Evolutionary conservation across 495 filamentous ascomycete genomes (phyloP).

Genomic region (Penicillium roqueforti): DNA sequence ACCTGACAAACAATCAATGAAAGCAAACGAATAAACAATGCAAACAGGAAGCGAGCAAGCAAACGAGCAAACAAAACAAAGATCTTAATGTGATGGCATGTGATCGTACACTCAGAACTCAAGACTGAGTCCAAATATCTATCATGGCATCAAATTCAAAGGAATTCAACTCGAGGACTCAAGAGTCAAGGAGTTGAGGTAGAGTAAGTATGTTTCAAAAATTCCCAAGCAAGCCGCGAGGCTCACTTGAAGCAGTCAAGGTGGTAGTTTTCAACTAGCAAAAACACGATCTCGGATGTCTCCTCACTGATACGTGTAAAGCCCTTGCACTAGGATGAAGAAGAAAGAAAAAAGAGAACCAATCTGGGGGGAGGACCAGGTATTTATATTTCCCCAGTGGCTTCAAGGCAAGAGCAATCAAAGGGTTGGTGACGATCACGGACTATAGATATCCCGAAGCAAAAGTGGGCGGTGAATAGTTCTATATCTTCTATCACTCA

Average conservation of each 20-base stretch:
- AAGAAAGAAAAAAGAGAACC: conserved; percentile 39
- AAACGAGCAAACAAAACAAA: too few relatives aligned
- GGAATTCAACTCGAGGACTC: conserved; percentile 21
- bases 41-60: too few relatives aligned
- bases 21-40: too few relatives aligned
- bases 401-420: conserved; percentile 30
- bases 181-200: conserved; percentile 25
- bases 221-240: conserved; percentile 44
- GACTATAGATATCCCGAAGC: background rate
- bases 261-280: conserved; percentile 59
- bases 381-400: conserved; percentile 18
- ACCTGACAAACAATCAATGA: too few relatives aligned
- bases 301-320: conserved; percentile 57
- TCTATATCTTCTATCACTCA: too few relatives aligned
- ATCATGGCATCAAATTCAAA: conserved; percentile 11
- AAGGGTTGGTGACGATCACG: background rate
- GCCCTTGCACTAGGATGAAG: conserved; percentile 52
- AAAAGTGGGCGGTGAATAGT: too few relatives aligned
- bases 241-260: conserved; percentile 46
- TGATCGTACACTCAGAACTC: too few relatives aligned
- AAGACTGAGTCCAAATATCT: too few relatives aligned
- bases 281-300: conserved; percentile 56
- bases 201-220: conserved; percentile 46
- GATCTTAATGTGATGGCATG: too few relatives aligned
- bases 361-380: background rate